These are phyloP conservation scores for Russula compacta DNA, from an alignment of 768 basidiomycete species.

Conservation along the genomic window DNA sequence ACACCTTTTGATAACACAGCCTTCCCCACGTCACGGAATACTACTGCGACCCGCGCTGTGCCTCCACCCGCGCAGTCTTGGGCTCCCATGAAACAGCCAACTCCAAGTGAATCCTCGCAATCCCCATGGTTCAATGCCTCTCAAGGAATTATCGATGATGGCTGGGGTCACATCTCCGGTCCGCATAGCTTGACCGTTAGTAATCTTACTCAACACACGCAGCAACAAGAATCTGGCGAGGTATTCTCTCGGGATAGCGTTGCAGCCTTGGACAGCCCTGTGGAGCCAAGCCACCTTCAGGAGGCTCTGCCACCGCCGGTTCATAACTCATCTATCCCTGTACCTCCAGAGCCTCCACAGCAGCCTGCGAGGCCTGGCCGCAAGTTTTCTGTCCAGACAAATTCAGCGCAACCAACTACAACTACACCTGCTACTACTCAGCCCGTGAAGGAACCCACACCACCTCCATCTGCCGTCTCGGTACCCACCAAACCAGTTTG, in stretches of 20 bases:
- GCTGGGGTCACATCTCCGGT: conserved; percentile 35
- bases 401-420: conserved; percentile 18
- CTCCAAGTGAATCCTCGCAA: conserved; percentile 22
- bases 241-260: conserved; percentile 5
- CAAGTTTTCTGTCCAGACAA: conserved; percentile 7
- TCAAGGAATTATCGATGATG: conserved; percentile 37
- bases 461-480: conserved; percentile 21
- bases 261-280: conserved; percentile 17
- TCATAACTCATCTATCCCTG: conserved; percentile 4
- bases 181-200: conserved; percentile 47
- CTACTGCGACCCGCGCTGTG: conserved; percentile 9
- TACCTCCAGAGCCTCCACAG: conserved; percentile 23
- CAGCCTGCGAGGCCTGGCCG: conserved; percentile 20
- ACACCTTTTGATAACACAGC: conserved; percentile 15
- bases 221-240: conserved; percentile 36
- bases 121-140: conserved; percentile 50
- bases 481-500: conserved; percentile 46
- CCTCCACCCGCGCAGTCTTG: conserved; percentile 20
- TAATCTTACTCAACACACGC: conserved; percentile 52
- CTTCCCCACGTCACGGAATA: conserved; percentile 19
- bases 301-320: conserved; percentile 3
- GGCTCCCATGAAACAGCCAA: conserved; percentile 5
- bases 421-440: conserved; percentile 16
- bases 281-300: conserved; percentile 21
- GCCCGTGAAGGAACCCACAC: conserved; percentile 17